Conservation (phyloP, 1,284 basidiomycete genomes). For the Phlebopus sp. region DNA sequence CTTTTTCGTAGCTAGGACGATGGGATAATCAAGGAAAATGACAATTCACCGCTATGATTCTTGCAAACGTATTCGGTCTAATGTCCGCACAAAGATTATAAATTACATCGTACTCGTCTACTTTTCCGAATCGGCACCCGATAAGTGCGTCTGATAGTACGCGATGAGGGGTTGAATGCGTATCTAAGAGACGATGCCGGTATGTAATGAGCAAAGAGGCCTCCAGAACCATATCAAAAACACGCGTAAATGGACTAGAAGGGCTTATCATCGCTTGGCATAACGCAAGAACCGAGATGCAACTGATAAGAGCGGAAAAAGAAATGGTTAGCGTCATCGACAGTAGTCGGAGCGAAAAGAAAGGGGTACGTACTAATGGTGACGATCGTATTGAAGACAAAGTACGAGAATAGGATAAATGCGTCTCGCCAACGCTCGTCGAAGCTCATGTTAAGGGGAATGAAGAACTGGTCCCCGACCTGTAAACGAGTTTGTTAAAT, state of each 20-base stretch:
- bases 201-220: too few relatives aligned
- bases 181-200: too few relatives aligned
- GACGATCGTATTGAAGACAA: slow-evolving; percentile 70
- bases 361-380: slow-evolving; percentile 53
- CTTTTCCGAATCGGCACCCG: too few relatives aligned
- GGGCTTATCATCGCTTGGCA: slow-evolving; percentile 49
- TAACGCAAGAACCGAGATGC: slow-evolving; percentile 77
- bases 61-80: too few relatives aligned
- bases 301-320: slow-evolving; percentile 37
- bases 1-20: too few relatives aligned
- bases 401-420: slow-evolving; percentile 67
- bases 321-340: slow-evolving; percentile 9
- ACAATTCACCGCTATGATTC: too few relatives aligned
- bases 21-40: too few relatives aligned
- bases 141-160: too few relatives aligned
- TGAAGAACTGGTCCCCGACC: slow-evolving; percentile 70
- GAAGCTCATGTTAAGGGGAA: slow-evolving; percentile 68
- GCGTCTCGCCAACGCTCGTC: slow-evolving; percentile 69
- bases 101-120: too few relatives aligned
- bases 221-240: background rate
- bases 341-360: background rate
- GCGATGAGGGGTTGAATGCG: too few relatives aligned
- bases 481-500: slow-evolving; percentile 14
- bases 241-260: background rate
- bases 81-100: too few relatives aligned